Base-by-base conservation (phyloP, 139 green algal genomes). In the Tetraselmis chui region DNA sequence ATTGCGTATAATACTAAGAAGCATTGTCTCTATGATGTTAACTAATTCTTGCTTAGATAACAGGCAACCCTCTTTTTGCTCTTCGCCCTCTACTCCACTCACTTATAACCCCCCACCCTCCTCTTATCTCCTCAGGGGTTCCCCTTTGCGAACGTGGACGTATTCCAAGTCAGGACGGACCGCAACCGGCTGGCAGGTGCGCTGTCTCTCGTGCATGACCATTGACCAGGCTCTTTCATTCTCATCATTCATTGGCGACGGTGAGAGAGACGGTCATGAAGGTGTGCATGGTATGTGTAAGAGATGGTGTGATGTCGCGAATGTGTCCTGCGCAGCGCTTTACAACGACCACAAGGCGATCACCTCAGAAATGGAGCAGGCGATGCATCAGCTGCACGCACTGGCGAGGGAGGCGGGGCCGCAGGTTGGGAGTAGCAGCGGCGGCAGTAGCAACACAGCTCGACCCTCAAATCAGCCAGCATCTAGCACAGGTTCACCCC, bases 331-430 rank as follows among this genome's bases (percentile, higher is more conserved):
- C 28, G 88, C 91, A 83, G 91, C 88, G 23, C 86, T 97, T 5
- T 90, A 89, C 26, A 95, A 95, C 30, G 94, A 97, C 85, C 92
- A 95, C 84, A 95, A 94, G 80, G 76, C 31, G 0, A 30, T 97
- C 11, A 93, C 82, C 24, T 80, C 67, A 28, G 78, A 90, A 32
- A 87, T 97, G 58, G 91, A 97, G 77, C 22, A 30, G 23, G 74
- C 90, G 32, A 78, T 97, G 79, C 84, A 90, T 29, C 25, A 88
- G 76, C 76, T 95, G 31, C 92, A 95, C 82, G 86, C 90, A 58
- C 59, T 83, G 23, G 80, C 85, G 75, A 76, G 87, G 26, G 28
- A 28, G 80, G 27, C 30, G 2, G 59, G 28, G 25, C 58, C 1
- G 25, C 31, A n/a, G 27, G 26, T 32, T 32, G n/a, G 23, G 29